Evolutionary conservation across 2,329 filamentous ascomycete species (phyloP).

Genomic region (Leptographium wingfieldii): DNA sequence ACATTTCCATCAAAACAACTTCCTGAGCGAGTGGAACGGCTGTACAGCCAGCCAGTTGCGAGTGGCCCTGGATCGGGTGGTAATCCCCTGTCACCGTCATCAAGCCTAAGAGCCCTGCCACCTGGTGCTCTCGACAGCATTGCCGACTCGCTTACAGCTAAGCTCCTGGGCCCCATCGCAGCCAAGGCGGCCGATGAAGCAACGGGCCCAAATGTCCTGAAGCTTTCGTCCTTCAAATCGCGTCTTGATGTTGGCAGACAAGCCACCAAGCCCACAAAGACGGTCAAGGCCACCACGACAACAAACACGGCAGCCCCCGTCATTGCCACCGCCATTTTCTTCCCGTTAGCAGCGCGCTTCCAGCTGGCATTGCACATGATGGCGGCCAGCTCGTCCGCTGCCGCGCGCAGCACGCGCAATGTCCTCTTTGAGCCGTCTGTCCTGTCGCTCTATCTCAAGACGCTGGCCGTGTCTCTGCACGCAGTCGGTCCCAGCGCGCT

Average conservation of each 20-base stretch:
- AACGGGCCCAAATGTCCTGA: conserved; percentile 71
- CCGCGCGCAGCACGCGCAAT: conserved; percentile 29
- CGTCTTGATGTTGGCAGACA: conserved; percentile 36
- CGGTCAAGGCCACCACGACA: conserved; percentile 16
- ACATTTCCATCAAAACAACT: conserved; percentile 73
- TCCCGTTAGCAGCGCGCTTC: conserved; percentile 71
- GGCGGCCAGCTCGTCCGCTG: conserved; percentile 12
- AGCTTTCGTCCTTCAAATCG: conserved; percentile 79
- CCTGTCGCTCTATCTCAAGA: conserved; percentile 72
- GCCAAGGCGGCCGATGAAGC: conserved; percentile 67
- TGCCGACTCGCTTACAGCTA: conserved; percentile 51
- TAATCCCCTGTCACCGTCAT: conserved; percentile 13
- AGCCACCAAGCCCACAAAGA: conserved; percentile 7
- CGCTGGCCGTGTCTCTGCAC: conserved; percentile 69
- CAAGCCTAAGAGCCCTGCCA: conserved; percentile 35
- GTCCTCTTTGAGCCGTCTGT: conserved; percentile 64
- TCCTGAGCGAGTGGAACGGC: conserved; percentile 57
- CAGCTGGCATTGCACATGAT: conserved; percentile 43
- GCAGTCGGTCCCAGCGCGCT: conserved; percentile 71
- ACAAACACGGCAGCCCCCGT: conserved; percentile 70
- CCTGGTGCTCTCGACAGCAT: conserved; percentile 54
- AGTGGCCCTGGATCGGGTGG: conserved; percentile 1
- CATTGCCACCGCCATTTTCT: conserved; percentile 69
- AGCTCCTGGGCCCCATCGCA: conserved; percentile 71
- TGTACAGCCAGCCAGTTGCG: conserved; percentile 39